phyloP scores from a whole-genome alignment of 2,329 filamentous ascomycete genomes.

The Bipolaris sorokiniana region DNA sequence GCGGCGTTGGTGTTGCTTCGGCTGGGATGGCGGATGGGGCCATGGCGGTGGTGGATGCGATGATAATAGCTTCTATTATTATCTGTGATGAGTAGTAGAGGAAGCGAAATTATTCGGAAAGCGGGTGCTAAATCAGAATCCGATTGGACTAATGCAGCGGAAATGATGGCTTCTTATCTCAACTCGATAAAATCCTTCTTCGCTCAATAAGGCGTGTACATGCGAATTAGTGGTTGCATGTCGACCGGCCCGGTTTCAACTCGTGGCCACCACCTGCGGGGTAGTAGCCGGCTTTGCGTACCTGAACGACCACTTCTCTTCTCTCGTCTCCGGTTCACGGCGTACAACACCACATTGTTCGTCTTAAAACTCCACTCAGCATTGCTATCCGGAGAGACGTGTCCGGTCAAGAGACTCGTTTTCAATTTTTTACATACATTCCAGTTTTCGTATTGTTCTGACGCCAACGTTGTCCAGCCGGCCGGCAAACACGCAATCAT shows the following conservation, averaged over 20 bases:
- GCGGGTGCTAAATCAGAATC: background rate
- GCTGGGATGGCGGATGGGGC: constrained; percentile 39
- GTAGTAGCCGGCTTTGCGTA: background rate
- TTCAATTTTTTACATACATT: background rate
- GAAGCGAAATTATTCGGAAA: background rate
- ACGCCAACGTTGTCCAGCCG: background rate
- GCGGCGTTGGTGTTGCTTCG: constrained; percentile 14
- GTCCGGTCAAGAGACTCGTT: background rate
- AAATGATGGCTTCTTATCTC: background rate
- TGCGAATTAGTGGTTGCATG: background rate
- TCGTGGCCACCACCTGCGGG: background rate
- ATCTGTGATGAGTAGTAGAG: background rate
- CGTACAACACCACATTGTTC: background rate
- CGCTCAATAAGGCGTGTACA: background rate
- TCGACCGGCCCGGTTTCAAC: constrained; percentile 4
- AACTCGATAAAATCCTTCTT: background rate
- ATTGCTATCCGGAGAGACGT: background rate
- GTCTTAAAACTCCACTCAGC: background rate
- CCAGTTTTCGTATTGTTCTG: background rate
- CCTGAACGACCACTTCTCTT: background rate
- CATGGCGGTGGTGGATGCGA: constrained; percentile 24
- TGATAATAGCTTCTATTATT: background rate
- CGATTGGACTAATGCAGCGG: background rate
- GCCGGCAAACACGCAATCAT: background rate
- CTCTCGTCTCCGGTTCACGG: background rate